Percentiles rank a stretch among this genome's conserved stretches.
These are phyloP conservation scores for Cercospora sp. DNA, from an alignment of 2,329 filamentous ascomycete genomes.

Conservation along the genomic window DNA sequence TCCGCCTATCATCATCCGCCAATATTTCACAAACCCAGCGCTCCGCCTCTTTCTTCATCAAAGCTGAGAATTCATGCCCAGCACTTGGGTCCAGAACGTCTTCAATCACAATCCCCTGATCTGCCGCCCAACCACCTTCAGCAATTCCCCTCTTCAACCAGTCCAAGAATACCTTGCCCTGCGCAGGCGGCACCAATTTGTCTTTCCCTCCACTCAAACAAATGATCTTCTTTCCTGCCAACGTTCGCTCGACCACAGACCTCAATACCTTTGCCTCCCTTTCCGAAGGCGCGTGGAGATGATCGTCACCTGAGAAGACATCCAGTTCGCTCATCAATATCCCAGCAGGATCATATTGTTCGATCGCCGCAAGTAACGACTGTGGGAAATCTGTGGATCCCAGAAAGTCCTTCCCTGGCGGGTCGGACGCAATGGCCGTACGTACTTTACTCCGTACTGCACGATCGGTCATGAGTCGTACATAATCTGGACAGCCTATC, in stretches of 20 bases:
- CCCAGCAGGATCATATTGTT: conserved; percentile 71
- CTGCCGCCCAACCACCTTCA: conserved; percentile 52
- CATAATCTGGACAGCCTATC: conserved; percentile 88
- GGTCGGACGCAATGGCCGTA: conserved; percentile 50
- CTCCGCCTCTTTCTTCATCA: conserved; percentile 67
- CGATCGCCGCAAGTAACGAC: conserved; percentile 63
- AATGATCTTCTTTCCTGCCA: conserved; percentile 63
- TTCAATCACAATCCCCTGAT: conserved; percentile 58
- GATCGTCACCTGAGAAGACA: conserved; percentile 32
- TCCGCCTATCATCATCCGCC: conserved; percentile 27
- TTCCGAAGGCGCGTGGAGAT: conserved; percentile 43
- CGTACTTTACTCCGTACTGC: conserved; percentile 68
- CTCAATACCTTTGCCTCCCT: conserved; percentile 47
- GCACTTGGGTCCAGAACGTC: conserved; percentile 68
- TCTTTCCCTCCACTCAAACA: conserved; percentile 67
- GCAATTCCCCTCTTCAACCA: conserved; percentile 58
- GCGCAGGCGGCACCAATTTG: conserved; percentile 69
- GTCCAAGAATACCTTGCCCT: conserved; percentile 59
- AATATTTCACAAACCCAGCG: conserved; percentile 57
- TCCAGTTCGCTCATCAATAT: conserved; percentile 59
- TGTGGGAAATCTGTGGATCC: conserved; percentile 76
- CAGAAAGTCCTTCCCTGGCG: conserved; percentile 64
- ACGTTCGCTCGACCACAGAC: conserved; percentile 33
- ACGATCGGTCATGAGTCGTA: conserved; percentile 75
- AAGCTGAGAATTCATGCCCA: conserved; percentile 67